A percentile compares a stretch with the other conserved stretches of the same genome.
Conservation (phyloP, 345 rosid species). For the Eucalyptus curtisii region DNA sequence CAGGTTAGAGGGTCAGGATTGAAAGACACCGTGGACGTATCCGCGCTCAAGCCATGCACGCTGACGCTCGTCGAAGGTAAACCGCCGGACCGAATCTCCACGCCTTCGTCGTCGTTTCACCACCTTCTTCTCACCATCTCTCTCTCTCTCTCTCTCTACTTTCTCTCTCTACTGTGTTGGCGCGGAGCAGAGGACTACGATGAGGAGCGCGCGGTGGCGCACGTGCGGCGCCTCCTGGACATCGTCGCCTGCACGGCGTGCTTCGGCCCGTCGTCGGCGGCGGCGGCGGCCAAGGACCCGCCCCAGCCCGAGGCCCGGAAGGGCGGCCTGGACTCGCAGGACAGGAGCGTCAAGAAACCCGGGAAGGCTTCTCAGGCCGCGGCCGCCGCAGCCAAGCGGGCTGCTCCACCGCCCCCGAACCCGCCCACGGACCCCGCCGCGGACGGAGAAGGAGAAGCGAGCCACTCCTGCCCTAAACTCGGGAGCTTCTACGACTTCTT, state of each 20-base stretch:
- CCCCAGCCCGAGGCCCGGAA: constrained; percentile 22
- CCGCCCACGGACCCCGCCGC: constrained; percentile 28
- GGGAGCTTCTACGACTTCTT: constrained; percentile 89
- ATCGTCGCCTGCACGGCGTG: constrained; percentile 76
- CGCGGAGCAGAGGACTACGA: constrained; percentile 66
- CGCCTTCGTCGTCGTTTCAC: neutral
- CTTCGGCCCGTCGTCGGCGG: constrained; percentile 43
- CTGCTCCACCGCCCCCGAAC: constrained; percentile 13
- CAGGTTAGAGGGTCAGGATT: constrained; percentile 70
- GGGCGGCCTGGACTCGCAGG: neutral
- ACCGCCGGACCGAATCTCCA: neutral
- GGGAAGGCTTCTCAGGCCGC: neutral
- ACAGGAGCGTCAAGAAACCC: constrained; percentile 34
- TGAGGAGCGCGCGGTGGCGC: constrained; percentile 76
- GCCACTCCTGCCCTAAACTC: constrained; percentile 70
- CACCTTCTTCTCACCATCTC: neutral
- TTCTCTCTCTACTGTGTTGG: neutral
- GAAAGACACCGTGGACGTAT: constrained; percentile 65
- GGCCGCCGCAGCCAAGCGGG: constrained; percentile 1
- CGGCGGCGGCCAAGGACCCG: constrained; percentile 11
- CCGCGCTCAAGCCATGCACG: constrained; percentile 77
- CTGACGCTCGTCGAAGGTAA: constrained; percentile 31
- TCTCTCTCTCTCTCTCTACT: neutral
- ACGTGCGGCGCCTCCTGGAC: constrained; percentile 86
- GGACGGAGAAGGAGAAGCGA: constrained; percentile 65